A percentile compares a stretch with the other conserved stretches of the same genome.
Evolutionary conservation across 1,139 yeast genomes (phyloP).

Genomic region (Arxiozyma slooffiae): DNA sequence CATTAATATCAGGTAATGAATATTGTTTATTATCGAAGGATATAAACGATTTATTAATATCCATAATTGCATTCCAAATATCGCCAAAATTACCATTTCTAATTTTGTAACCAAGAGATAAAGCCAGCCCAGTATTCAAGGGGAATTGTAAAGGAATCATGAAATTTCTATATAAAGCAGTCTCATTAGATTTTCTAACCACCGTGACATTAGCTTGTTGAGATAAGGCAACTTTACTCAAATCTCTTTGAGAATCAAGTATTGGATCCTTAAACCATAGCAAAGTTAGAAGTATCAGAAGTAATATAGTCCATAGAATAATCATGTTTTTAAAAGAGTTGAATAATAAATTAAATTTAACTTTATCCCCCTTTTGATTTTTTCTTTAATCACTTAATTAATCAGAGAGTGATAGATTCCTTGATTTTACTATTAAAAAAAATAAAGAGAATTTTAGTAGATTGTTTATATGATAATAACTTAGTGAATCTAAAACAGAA

Average conservation of each 20-base stretch:
- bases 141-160: constrained; percentile 55
- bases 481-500: not conserved
- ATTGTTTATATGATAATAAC: too few species aligned
- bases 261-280: constrained; percentile 17
- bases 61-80: constrained; percentile 43
- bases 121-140: constrained; percentile 54
- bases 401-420: not conserved
- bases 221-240: constrained; percentile 46
- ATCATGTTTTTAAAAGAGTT: not conserved
- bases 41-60: constrained; percentile 13
- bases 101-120: constrained; percentile 51
- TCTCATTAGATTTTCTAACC: constrained; percentile 48
- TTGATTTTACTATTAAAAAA: not conserved
- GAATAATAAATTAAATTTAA: too few species aligned
- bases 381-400: too few species aligned
- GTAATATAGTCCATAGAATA: not conserved
- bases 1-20: constrained; percentile 20
- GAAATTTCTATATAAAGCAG: constrained; percentile 56
- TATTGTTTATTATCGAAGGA: not conserved
- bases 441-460: too few species aligned
- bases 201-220: constrained; percentile 51
- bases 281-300: constrained; percentile 5
- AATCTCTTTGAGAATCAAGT: constrained; percentile 38
- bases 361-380: not conserved
- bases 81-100: constrained; percentile 60